Evolutionary conservation across 371 early-diverging fungal genomes (phyloP).

Genomic region (Mortierella sp.): DNA sequence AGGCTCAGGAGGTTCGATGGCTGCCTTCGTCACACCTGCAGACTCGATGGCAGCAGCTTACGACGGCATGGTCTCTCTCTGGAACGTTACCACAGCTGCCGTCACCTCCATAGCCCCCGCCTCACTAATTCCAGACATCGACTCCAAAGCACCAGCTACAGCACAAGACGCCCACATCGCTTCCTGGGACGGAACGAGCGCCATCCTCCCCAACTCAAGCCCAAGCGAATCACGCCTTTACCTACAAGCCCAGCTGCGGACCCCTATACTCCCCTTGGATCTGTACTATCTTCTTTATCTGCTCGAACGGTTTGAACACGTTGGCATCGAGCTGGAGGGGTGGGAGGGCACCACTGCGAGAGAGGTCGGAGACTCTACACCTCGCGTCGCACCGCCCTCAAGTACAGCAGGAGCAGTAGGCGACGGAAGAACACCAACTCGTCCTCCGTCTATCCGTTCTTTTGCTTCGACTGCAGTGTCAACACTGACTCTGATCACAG

Average conservation of each 20-base stretch:
- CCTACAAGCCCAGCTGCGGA: constrained; percentile 41
- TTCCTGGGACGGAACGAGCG: constrained; percentile 57
- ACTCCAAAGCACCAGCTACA: constrained; percentile 43
- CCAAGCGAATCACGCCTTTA: constrained; percentile 55
- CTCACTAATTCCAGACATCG: constrained; percentile 25
- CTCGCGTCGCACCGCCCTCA: constrained; percentile 37
- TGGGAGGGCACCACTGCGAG: constrained; percentile 35
- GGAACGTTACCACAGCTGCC: constrained; percentile 39
- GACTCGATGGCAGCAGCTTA: constrained; percentile 50
- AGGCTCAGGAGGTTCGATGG: too few relatives aligned
- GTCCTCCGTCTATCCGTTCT: constrained; percentile 60
- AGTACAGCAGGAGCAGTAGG: constrained; percentile 1
- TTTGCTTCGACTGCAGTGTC: constrained; percentile 68
- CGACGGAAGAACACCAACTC: constrained; percentile 31
- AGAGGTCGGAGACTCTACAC: constrained; percentile 38
- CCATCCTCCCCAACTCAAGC: constrained; percentile 49
- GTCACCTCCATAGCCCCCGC: constrained; percentile 39
- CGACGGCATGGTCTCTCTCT: constrained; percentile 48
- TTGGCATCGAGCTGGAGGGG: constrained; percentile 66
- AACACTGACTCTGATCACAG: constrained; percentile 67
- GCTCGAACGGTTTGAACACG: constrained; percentile 67
- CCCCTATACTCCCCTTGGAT: constrained; percentile 64
- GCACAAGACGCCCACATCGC: constrained; percentile 57
- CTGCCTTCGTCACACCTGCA: constrained; percentile 38
- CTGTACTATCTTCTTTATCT: constrained; percentile 69